These are phyloP conservation scores for Camellia granthamiana DNA, from an alignment of 148 eudicot species.

Conservation along the genomic window DNA sequence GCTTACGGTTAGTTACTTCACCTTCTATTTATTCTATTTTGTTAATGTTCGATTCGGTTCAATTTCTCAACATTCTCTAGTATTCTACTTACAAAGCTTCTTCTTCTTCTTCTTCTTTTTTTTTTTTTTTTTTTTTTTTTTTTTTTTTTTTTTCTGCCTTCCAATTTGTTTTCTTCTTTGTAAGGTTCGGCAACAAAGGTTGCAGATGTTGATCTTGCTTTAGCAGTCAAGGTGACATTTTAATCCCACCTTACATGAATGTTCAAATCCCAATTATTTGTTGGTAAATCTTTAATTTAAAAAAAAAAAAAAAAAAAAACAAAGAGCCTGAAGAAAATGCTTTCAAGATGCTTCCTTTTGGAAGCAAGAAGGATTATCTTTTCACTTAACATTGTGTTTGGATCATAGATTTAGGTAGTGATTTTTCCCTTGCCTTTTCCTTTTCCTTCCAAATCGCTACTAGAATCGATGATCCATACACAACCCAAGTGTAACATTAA, in stretches of 20 bases:
- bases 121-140: background rate
- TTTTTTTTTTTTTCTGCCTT: background rate
- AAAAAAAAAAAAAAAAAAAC: background rate
- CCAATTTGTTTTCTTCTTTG: constrained; percentile 12
- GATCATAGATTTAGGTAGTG: too few species aligned
- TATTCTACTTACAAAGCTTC: background rate
- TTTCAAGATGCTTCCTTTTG: background rate
- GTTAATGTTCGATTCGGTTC: too few species aligned
- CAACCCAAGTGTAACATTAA: constrained; percentile 9
- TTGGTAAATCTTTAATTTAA: background rate
- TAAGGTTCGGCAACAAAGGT: constrained; percentile 22
- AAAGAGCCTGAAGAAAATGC: background rate
- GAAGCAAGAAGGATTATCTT: constrained; percentile 3
- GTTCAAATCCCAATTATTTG: background rate
- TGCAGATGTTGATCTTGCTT: constrained; percentile 19
- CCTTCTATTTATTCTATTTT: background rate
- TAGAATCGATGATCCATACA: too few species aligned
- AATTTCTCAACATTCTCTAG: too few species aligned
- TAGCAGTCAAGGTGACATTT: constrained; percentile 39
- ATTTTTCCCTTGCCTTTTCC: too few species aligned
- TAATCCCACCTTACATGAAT: background rate
- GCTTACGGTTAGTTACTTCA: constrained; percentile 23
- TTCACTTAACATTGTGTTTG: background rate
- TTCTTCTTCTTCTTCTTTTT: too few species aligned
- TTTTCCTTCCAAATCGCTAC: too few species aligned